Percentiles rank a stretch among this genome's conserved stretches.
Conservation (phyloP, 2,329 filamentous ascomycete genomes). For the Clonostachys rhizophaga region DNA sequence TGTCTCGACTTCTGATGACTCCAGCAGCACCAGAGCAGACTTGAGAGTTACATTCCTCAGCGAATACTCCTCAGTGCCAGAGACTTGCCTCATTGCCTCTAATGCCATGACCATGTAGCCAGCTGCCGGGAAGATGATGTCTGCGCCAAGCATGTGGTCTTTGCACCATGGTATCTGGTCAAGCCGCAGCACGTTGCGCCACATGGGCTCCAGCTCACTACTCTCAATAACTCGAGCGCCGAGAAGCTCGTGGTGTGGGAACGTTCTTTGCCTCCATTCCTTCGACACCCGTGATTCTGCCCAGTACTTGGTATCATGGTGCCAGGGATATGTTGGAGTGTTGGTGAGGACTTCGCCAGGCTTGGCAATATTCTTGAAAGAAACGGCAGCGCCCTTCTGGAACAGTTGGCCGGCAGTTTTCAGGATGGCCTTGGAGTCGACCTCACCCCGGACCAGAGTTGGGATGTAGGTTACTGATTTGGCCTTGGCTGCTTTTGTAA, state of each 20-base stretch:
- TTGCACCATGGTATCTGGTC: conserved; percentile 22
- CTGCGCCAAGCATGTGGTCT: conserved; percentile 11
- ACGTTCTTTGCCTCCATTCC: conserved; percentile 3
- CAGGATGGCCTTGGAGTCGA: neutral
- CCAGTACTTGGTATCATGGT: conserved; percentile 26
- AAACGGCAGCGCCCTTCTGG: neutral
- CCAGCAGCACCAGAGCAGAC: neutral
- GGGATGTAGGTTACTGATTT: conserved; percentile 12
- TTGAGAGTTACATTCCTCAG: neutral
- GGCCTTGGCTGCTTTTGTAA: conserved; percentile 7
- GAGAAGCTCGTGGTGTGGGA: conserved; percentile 13
- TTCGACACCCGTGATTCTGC: conserved; percentile 7
- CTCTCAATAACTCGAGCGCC: conserved; percentile 8
- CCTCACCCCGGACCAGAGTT: neutral
- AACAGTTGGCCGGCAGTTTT: neutral
- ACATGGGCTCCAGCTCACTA: conserved; percentile 4
- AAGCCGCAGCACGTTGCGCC: conserved; percentile 11
- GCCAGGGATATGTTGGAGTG: conserved; percentile 33
- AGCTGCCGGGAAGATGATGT: conserved; percentile 27
- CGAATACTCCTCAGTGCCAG: neutral
- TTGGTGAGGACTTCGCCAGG: conserved; percentile 4
- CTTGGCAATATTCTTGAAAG: neutral
- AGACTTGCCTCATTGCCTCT: conserved; percentile 2
- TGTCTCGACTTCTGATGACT: neutral
- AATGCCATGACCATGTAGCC: conserved; percentile 26